Percentiles rank a stretch among this genome's conserved stretches.
phyloP scores from a whole-genome alignment of 2,329 filamentous ascomycete genomes.

The Akanthomyces uredinophilus region DNA sequence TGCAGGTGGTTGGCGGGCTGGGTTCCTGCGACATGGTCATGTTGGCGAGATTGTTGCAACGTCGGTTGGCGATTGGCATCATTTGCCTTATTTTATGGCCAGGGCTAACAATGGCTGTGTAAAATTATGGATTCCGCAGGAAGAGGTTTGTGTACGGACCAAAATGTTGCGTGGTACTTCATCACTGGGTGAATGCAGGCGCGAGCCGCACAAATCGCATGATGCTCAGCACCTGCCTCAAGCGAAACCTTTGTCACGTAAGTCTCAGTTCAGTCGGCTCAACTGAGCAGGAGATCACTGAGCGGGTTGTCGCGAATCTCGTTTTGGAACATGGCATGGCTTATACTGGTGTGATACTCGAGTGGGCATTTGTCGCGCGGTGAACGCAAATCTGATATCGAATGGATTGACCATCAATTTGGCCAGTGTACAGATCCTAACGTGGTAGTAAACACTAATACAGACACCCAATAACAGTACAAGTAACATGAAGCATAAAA shows the following conservation, averaged over 20 bases:
- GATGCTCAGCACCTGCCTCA: background rate
- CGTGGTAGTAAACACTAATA: background rate
- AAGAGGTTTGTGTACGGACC: background rate
- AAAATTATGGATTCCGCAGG: background rate
- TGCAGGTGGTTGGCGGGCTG: background rate
- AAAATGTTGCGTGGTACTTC: background rate
- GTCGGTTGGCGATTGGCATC: background rate
- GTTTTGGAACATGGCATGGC: background rate
- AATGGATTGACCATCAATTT: background rate
- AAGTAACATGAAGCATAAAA: background rate
- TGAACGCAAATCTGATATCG: background rate
- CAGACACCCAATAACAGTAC: background rate
- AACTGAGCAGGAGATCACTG: too few relatives aligned
- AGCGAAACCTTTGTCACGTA: too few relatives aligned
- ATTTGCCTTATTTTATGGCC: background rate
- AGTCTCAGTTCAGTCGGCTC: too few relatives aligned
- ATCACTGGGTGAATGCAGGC: background rate
- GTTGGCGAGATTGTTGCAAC: background rate
- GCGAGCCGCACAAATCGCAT: background rate
- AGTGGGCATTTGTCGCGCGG: background rate
- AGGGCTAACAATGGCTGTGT: background rate
- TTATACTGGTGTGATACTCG: background rate
- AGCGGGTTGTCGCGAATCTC: background rate
- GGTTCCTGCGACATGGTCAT: background rate
- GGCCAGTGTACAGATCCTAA: background rate